phyloP scores from a whole-genome alignment of 2,329 filamentous ascomycete genomes.

The Endothia cerciana region DNA sequence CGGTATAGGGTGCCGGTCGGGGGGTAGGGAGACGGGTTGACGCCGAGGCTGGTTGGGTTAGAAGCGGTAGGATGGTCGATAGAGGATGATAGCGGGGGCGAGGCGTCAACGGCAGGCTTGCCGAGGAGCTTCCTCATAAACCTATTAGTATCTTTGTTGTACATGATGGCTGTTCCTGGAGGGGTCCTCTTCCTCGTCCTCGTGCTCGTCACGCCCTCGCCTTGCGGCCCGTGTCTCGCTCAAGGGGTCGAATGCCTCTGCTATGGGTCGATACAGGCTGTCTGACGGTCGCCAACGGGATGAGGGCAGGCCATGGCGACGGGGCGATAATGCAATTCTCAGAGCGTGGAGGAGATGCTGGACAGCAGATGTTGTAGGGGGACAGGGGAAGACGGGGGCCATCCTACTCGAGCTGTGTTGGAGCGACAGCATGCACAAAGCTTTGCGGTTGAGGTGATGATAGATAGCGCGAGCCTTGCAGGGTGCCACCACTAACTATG shows the following conservation, averaged over 20 bases:
- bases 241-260: not conserved
- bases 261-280: not conserved
- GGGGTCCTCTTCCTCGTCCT: not conserved
- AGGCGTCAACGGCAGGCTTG: constrained; percentile 53
- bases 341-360: not conserved
- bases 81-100: constrained; percentile 49
- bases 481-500: no score
- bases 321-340: not conserved
- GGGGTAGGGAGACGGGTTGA: constrained; percentile 50
- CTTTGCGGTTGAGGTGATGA: not conserved
- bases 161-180: constrained; percentile 43
- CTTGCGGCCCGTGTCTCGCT: not conserved
- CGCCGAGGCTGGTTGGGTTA: constrained; percentile 32
- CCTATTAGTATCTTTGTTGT: constrained; percentile 58
- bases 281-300: not conserved
- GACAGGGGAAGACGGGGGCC: no score
- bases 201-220: no score
- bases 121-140: constrained; percentile 66
- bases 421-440: no score
- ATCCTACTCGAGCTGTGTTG: not conserved
- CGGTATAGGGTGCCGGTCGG: constrained; percentile 49
- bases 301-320: not conserved
- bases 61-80: constrained; percentile 31
- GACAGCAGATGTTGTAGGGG: not conserved
- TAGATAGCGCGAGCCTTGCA: not conserved